Base-by-base conservation (phyloP, 2,329 filamentous ascomycete genomes). In the Bipolaris victoriae region DNA sequence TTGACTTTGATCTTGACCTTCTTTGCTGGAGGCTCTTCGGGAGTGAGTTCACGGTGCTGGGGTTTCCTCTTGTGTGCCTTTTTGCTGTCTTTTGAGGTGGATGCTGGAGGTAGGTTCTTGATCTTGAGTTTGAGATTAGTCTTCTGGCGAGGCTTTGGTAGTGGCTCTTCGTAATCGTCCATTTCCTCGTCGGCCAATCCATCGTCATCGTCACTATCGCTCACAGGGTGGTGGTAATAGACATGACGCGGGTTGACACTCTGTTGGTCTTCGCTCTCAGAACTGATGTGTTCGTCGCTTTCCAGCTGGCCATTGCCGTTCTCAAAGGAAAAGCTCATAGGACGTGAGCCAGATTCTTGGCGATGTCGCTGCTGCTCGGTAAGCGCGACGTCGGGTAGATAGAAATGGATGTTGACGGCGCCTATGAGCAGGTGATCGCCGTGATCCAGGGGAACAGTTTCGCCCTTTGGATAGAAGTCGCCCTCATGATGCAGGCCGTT, bases 321-420 rank as follows among this genome's bases (percentile, higher is more conserved):
- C 68, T 89, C 87, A 66, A 91, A 91, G 53, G 88, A 87, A 60
- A 90, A 88, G 72, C 88, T 90, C 87, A 91, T 91, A 62, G 88
- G 80, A 60, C 82, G 83, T 36, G 70, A 79, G 29, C 78, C 77
- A 3, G 76, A 75, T 48, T 86, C 83, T 52, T 85, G 82, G 16
- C 81, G 73, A 26, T 80, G 78, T 1, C 78, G 76, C 49, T 77
- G 72, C 47, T 84, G 81, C 61, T 88, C 85, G 5, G 84, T 72
- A 29, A 75, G 62, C 2, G 70, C 71, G 9, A 73, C 65, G 43
- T 77, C 74, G 40, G 89, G 90, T 62, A 92, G 85, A 43, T 86
- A 79, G 72, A 93, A 92, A 13, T 78, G 79, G 61, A 93, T 87
- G 44, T 83, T 80, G 3, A 93, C 84, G 58, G 87, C 86, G 55